phyloP scores from a whole-genome alignment of 164 flowering plant species.

The Litsea cubeba region DNA sequence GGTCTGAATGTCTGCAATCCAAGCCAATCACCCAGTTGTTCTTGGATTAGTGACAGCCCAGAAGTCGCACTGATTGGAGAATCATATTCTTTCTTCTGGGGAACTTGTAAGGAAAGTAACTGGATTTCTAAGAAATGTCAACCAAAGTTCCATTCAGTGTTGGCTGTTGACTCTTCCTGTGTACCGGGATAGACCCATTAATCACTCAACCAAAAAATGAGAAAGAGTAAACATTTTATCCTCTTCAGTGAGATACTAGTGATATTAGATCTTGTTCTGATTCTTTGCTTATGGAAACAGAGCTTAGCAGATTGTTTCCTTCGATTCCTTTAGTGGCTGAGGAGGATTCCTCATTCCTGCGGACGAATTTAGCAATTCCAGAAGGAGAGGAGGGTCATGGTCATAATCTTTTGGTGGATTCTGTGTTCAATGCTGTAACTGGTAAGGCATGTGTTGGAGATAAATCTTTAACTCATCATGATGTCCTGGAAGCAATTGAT shows the following conservation, averaged over 20 bases:
- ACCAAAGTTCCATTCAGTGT: no score
- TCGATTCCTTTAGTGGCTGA: constrained; percentile 91
- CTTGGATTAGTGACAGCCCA: background rate
- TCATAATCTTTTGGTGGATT: constrained; percentile 39
- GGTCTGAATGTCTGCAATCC: background rate
- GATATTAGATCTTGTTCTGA: background rate
- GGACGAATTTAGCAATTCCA: constrained; percentile 23
- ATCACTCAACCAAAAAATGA: no score
- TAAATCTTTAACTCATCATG: constrained; percentile 33
- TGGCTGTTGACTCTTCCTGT: background rate
- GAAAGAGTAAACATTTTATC: no score
- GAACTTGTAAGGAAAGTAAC: background rate
- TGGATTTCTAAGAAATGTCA: background rate
- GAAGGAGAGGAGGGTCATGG: background rate
- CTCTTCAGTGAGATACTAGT: no score
- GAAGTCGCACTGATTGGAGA: background rate
- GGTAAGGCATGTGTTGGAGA: constrained; percentile 35
- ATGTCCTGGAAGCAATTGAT: constrained; percentile 76
- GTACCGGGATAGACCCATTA: background rate
- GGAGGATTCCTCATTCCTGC: constrained; percentile 77
- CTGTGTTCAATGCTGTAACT: constrained; percentile 50
- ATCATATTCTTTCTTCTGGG: background rate
- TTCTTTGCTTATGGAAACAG: constrained; percentile 32
- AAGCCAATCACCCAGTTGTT: background rate
- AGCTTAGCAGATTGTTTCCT: constrained; percentile 64